Evolutionary conservation across 2,329 filamentous ascomycete genomes (phyloP), one percentile per base, ranked within the genome.

Genomic region (Arthrobotrys conoides): DNA sequence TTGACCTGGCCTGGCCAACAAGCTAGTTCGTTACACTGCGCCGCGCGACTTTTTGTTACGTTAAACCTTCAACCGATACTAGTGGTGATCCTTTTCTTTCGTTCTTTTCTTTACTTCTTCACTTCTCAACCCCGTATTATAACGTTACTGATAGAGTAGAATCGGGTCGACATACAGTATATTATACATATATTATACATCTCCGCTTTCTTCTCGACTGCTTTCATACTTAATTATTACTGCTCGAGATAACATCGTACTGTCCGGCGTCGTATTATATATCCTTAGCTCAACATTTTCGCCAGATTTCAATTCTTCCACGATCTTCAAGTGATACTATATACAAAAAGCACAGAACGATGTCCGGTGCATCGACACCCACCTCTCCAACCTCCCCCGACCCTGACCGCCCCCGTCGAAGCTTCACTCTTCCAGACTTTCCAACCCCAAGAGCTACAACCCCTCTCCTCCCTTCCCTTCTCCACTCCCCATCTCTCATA

Each of bases 361-460:
- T 75, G 63, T 57, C 71, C 3, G 51, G 30, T 36, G 49, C 36
- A 51, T 63, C 57, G 18, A 55, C 57, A 6, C 66, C 73, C 2
- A 55, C 63, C 1, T 51, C 71, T 10, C 67, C 18, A 5, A 24
- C 22, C 10, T 71, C 53, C 20, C 67, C 41, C 4, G 12, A 12
- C 1, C 38, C 38, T 6, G 18, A 10, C 14, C 44, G 18, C n/a
- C 73, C 67, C 5, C 73, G 63, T n/a, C 73, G 67, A 18, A 66
- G 67, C 36, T 33, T 51, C 59, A 66, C 73, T 5, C 38, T 55
- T 9, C 51, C 66, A 14, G 73, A 77, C 59, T 77, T 77, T 61
- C 73, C 73, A 16, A 71, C 27, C 22, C 63, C 73, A n/a, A 41
- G 73, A 6, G 18, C 73, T 1, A 27, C 41, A 14, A 53, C 67